Evolutionary conservation across 768 basidiomycete genomes (phyloP).

Genomic region (Tricholoma terreum): DNA sequence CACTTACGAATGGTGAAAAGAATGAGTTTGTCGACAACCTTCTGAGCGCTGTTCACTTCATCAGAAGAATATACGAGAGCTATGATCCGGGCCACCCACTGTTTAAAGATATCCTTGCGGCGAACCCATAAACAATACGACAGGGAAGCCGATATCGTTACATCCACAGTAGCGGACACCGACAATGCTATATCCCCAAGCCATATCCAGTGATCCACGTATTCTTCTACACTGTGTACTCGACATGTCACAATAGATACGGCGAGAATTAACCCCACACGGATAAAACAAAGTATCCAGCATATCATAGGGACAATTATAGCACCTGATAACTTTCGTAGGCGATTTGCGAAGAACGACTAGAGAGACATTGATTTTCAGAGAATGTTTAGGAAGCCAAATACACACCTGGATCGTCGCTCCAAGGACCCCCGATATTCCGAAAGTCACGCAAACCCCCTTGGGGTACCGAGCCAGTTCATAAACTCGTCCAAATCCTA

Average conservation of each 20-base stretch:
- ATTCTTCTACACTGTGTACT: background rate
- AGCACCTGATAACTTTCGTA: constrained; percentile 5
- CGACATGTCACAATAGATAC: constrained; percentile 10
- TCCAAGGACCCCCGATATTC: constrained; percentile 7
- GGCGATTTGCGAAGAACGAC: constrained; percentile 15
- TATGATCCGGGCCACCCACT: constrained; percentile 1
- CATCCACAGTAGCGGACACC: constrained; percentile 7
- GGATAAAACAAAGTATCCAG: constrained; percentile 11
- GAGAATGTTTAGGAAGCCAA: background rate
- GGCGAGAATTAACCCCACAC: background rate
- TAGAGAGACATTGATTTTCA: background rate
- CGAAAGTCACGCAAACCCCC: constrained; percentile 8
- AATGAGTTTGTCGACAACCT: constrained; percentile 11
- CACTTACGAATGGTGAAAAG: constrained; percentile 13
- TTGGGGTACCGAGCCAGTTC: constrained; percentile 3
- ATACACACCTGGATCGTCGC: constrained; percentile 7
- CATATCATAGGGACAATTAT: constrained; percentile 3
- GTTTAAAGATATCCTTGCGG: constrained; percentile 3
- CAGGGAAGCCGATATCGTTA: constrained; percentile 7
- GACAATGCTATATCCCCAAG: constrained; percentile 5
- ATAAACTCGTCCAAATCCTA: constrained; percentile 1
- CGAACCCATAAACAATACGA: constrained; percentile 5
- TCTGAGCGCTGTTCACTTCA: constrained; percentile 1
- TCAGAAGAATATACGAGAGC: background rate
- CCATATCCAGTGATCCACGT: constrained; percentile 5